A percentile compares a stretch with the other conserved stretches of the same genome.
phyloP scores from a whole-genome alignment of 108 stramenopile genomes.

The Aureococcus anophagefferens region DNA sequence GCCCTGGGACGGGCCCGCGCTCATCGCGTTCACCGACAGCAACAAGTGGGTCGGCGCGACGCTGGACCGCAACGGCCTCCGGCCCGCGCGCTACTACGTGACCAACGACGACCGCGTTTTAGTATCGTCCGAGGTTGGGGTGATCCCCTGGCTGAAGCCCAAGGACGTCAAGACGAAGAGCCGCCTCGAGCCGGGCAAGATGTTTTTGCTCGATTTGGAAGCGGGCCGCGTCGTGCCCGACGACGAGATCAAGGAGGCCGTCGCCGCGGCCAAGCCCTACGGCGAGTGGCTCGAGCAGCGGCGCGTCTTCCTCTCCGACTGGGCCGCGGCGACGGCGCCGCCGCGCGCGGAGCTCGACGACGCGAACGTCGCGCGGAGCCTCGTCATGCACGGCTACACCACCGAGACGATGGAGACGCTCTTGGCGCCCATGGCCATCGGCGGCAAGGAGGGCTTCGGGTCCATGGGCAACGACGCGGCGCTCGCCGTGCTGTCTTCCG shows the following conservation, averaged over 20 bases:
- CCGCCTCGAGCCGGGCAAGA: slow-evolving; percentile 92
- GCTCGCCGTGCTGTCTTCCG: slow-evolving; percentile 79
- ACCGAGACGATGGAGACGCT: slow-evolving; percentile 88
- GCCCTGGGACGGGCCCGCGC: slow-evolving; percentile 98
- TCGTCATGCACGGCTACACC: slow-evolving; percentile 84
- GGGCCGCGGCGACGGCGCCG: slow-evolving; percentile 38
- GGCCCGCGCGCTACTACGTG: slow-evolving; percentile 88
- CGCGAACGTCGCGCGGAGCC: slow-evolving; percentile 60
- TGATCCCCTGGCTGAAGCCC: slow-evolving; percentile 70
- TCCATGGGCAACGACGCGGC: slow-evolving; percentile 97
- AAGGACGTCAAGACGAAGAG: slow-evolving; percentile 77
- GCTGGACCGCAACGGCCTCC: slow-evolving; percentile 85
- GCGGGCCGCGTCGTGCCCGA: slow-evolving; percentile 82
- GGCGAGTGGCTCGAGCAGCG: slow-evolving; percentile 72
- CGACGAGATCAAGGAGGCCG: slow-evolving; percentile 86
- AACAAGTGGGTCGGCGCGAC: slow-evolving; percentile 85
- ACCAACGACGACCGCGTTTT: slow-evolving; percentile 88
- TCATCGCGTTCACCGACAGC: slow-evolving; percentile 91
- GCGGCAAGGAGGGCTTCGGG: slow-evolving; percentile 86
- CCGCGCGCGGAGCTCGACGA: slow-evolving; percentile 54
- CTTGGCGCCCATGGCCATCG: slow-evolving; percentile 78
- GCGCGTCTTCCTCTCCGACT: slow-evolving; percentile 63
- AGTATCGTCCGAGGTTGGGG: slow-evolving; percentile 84
- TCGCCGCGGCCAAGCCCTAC: slow-evolving; percentile 74
- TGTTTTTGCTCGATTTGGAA: slow-evolving; percentile 94